These are phyloP conservation scores for Pisolithus albus DNA, from an alignment of 768 basidiomycete genomes.

Conservation along the genomic window DNA sequence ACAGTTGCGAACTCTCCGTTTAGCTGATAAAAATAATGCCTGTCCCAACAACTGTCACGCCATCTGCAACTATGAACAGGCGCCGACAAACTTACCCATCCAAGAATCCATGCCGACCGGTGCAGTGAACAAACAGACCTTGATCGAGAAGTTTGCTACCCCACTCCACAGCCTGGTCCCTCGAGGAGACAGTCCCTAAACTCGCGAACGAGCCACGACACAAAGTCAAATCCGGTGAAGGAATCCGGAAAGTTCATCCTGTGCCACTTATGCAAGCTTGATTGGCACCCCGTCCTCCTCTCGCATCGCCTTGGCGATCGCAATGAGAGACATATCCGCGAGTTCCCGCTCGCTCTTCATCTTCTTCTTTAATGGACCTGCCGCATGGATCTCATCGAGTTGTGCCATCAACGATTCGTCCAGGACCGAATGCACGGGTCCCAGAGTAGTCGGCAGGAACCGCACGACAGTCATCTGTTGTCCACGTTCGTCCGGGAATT, in stretches of 20 bases:
- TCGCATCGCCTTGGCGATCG: constrained; percentile 78
- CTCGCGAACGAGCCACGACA: constrained; percentile 88
- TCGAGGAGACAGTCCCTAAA: constrained; percentile 82
- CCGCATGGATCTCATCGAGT: constrained; percentile 72
- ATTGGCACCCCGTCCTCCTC: constrained; percentile 81
- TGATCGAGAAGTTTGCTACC: constrained; percentile 71
- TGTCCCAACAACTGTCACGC: constrained; percentile 22
- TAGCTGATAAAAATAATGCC: constrained; percentile 86
- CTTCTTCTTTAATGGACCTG: constrained; percentile 71
- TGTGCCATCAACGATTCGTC: constrained; percentile 76
- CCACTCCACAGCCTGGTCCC: constrained; percentile 75
- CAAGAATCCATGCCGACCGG: constrained; percentile 72
- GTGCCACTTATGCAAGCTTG: constrained; percentile 83
- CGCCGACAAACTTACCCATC: constrained; percentile 57
- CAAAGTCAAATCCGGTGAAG: constrained; percentile 85
- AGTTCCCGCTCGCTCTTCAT: constrained; percentile 74
- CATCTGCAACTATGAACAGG: not conserved
- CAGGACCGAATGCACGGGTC: constrained; percentile 69
- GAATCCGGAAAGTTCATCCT: constrained; percentile 64
- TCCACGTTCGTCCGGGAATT: constrained; percentile 36
- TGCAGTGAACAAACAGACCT: constrained; percentile 81
- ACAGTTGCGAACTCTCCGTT: constrained; percentile 69
- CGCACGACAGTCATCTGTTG: constrained; percentile 54
- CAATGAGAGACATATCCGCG: constrained; percentile 50
- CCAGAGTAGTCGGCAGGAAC: constrained; percentile 79